Percentiles rank a stretch among this genome's conserved stretches.
Conservation (phyloP, 2,329 filamentous ascomycete species). For the Dryadomyces quercus-mongolicae region DNA sequence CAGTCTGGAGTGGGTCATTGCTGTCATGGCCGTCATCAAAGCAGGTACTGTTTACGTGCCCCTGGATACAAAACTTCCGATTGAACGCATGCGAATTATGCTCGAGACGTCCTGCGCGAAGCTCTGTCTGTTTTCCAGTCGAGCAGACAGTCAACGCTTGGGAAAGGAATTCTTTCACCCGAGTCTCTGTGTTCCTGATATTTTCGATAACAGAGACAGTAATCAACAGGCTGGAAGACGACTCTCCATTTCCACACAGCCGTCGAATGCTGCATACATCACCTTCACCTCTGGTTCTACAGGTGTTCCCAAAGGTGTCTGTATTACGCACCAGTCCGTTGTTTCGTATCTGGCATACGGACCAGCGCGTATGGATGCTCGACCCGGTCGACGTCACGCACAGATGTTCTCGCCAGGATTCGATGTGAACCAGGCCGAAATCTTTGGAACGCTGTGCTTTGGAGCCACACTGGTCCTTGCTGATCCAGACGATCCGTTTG, state of each 20-base stretch:
- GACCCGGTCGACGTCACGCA: conserved; percentile 20
- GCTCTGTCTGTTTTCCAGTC: neutral
- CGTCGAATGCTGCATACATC: conserved; percentile 21
- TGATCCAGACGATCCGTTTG: conserved; percentile 15
- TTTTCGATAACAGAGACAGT: too few relatives aligned
- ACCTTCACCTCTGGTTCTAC: conserved; percentile 33
- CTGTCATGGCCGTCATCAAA: conserved; percentile 21
- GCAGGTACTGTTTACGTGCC: conserved; percentile 20
- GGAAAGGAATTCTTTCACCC: neutral
- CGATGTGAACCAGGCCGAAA: conserved; percentile 29
- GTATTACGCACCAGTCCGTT: conserved; percentile 21
- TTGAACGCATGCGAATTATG: neutral
- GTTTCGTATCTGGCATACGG: conserved; percentile 22
- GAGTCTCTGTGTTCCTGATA: neutral
- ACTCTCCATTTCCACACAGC: conserved; percentile 7
- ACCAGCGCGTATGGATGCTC: conserved; percentile 20
- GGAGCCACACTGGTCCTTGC: conserved; percentile 25
- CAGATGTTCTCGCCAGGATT: conserved; percentile 30
- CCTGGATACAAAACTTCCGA: conserved; percentile 12
- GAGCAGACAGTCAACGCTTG: too few relatives aligned
- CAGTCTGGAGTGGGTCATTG: conserved; percentile 21
- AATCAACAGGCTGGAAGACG: neutral
- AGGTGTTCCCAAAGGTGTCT: conserved; percentile 28
- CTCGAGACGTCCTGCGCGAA: neutral
- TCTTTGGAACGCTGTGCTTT: conserved; percentile 25